Evolutionary conservation across 805 yeast genomes (phyloP).

Genomic region (Kodamaea hsintzibuensis): DNA sequence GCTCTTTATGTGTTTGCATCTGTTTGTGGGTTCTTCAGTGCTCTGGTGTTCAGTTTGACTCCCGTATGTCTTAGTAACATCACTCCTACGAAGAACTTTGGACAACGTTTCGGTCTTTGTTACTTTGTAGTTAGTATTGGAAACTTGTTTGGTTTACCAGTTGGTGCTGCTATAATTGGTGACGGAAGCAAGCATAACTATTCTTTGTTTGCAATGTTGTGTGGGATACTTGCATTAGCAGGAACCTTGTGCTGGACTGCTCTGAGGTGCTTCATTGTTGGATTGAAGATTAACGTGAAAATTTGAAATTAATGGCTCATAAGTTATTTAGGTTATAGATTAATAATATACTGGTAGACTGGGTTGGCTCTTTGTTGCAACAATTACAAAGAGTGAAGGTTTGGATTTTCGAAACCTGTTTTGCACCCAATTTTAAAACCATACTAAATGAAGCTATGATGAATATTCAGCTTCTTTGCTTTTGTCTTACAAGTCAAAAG

Average conservation of each 20-base stretch:
- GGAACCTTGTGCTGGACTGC: constrained; percentile 31
- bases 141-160: constrained; percentile 37
- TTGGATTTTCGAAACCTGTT: too few species aligned
- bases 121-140: constrained; percentile 56
- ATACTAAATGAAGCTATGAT: too few species aligned
- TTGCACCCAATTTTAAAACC: too few species aligned
- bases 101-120: constrained; percentile 67
- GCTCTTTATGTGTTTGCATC: constrained; percentile 54
- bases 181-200: constrained; percentile 28
- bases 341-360: background rate
- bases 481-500: too few species aligned
- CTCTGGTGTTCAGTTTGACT: constrained; percentile 62
- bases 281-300: constrained; percentile 18
- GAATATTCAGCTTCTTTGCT: too few species aligned
- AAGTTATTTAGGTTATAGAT: constrained; percentile 2
- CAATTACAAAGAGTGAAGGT: too few species aligned
- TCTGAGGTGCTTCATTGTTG: constrained; percentile 34
- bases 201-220: constrained; percentile 32
- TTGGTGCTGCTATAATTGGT: constrained; percentile 39
- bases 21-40: constrained; percentile 57
- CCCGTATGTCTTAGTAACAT: constrained; percentile 72
- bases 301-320: constrained; percentile 4
- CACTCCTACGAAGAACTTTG: constrained; percentile 63
- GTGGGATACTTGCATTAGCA: constrained; percentile 28
- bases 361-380: too few species aligned